A percentile compares a stretch with the other conserved stretches of the same genome.
Conservation (phyloP, 2,329 filamentous ascomycete genomes). For the Sodiomyces alkalinus region DNA sequence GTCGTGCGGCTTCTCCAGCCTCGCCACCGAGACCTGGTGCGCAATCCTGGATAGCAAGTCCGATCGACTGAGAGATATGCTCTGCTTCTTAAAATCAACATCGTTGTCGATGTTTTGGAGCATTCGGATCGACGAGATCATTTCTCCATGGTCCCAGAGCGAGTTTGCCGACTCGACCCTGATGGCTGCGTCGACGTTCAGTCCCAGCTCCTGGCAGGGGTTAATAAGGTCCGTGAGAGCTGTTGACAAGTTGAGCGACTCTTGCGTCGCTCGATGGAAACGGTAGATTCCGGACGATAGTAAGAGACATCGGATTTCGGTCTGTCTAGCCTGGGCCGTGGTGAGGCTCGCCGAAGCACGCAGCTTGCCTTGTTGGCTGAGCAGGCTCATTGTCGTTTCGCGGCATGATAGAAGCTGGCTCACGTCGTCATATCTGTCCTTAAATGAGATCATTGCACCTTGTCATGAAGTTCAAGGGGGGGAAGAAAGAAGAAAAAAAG, state of each 20-base stretch:
- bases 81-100: conserved; percentile 49
- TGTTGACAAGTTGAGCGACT: conserved; percentile 74
- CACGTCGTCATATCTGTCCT: conserved; percentile 54
- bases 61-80: conserved; percentile 55
- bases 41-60: conserved; percentile 79
- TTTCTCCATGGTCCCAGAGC: conserved; percentile 88
- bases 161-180: conserved; percentile 77
- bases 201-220: conserved; percentile 51
- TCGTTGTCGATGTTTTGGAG: conserved; percentile 57
- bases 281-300: conserved; percentile 62
- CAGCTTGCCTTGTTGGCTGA: conserved; percentile 55
- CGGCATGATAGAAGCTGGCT: conserved; percentile 69
- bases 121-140: conserved; percentile 76
- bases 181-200: conserved; percentile 63
- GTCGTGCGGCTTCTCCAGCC: conserved; percentile 76
- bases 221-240: conserved; percentile 64
- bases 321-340: conserved; percentile 47
- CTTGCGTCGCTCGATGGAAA: conserved; percentile 68
- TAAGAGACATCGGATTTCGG: conserved; percentile 66
- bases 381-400: conserved; percentile 65
- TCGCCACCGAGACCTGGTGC: conserved; percentile 76
- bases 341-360: conserved; percentile 44
- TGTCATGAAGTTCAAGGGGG: neutral
- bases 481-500: too few species aligned
- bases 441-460: too few species aligned